Percentiles rank a stretch among this genome's conserved stretches.
These are phyloP conservation scores for Globisporangium yorkense DNA, from an alignment of 352 stramenopile species.

Conservation along the genomic window DNA sequence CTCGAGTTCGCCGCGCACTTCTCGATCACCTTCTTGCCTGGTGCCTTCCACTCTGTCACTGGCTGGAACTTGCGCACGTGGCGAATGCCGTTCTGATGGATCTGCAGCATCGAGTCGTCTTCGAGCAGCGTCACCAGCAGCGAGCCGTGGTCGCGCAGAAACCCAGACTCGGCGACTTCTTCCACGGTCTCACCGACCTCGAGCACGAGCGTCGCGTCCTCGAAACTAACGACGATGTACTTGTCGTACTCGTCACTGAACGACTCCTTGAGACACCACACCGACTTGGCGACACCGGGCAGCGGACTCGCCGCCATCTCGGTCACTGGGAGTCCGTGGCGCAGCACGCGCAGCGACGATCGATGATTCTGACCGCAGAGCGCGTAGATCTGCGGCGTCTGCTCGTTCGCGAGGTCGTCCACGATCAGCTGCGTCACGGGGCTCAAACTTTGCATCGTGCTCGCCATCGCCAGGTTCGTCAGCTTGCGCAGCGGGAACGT, in stretches of 20 bases:
- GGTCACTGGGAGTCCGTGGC: constrained; percentile 94
- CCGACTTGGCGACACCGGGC: constrained; percentile 91
- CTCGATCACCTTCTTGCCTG: constrained; percentile 97
- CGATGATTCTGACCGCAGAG: constrained; percentile 92
- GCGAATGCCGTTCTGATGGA: constrained; percentile 94
- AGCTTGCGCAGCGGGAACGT: constrained; percentile 79
- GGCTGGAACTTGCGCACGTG: constrained; percentile 92
- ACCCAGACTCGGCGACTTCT: constrained; percentile 95
- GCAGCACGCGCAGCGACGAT: constrained; percentile 93
- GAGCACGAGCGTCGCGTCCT: constrained; percentile 97
- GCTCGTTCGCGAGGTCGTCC: constrained; percentile 93
- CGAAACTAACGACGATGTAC: constrained; percentile 99
- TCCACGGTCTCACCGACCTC: constrained; percentile 97
- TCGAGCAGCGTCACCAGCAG: constrained; percentile 93
- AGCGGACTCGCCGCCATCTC: constrained; percentile 96
- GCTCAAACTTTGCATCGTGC: constrained; percentile 83
- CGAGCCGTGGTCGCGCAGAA: constrained; percentile 93
- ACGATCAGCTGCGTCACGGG: constrained; percentile 95
- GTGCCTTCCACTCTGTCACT: constrained; percentile 96
- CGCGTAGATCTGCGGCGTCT: constrained; percentile 96
- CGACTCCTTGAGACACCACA: constrained; percentile 94
- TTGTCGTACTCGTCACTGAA: constrained; percentile 69
- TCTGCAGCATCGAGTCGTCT: constrained; percentile 95
- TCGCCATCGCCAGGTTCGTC: constrained; percentile 87
- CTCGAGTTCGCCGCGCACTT: constrained; percentile 94